Evolutionary conservation across 2,329 filamentous ascomycete species (phyloP), one percentile per base, ranked within the genome.

Genomic region (Purpureocillium takamizusanense): DNA sequence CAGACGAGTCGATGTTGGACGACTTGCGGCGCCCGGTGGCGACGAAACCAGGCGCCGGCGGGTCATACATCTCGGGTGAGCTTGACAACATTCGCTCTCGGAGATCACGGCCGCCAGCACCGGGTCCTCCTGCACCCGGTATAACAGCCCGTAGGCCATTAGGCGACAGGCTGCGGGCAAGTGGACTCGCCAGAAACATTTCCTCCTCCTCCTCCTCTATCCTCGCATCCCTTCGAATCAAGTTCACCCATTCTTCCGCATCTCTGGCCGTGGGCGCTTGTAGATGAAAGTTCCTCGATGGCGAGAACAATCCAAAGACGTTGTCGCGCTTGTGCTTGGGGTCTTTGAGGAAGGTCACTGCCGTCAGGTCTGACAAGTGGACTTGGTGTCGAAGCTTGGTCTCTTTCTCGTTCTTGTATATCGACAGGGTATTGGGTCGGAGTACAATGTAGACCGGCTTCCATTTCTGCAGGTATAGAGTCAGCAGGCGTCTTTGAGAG

Each of bases 321-420:
- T 95, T 80, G 37, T 86, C 76, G 42, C 85, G 82, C 57, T 85
- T 89, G 44, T 88, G 81, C 61, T 94, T 95, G 8, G 86, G 83
- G 51, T 94, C 88, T 53, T 86, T 89, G 46, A 97, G 80, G 42
- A 86, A 78, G 2, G 89, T 86, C 33, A 95, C 86, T 7, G 92
- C 89, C 3, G 89, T 95, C 42, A 97, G 76, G 43, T 98, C 92
- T 32, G 86, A 83, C 30, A 97, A 75, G 53, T 81, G 81, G 53
- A 98, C 79, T 56, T 94, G 89, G 54, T 94, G 83, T 37, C 86
- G 83, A 32, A 98, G 75, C 59, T 89, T 89, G 51, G 83, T 85
- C 64, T 95, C 89, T 51, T 89, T 85, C 51, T 86, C 78, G 56
- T 90, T 84, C 62, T 90, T 94, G 73, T 98, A 98, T 44, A 95